Evolutionary conservation across 305 asterid species (phyloP), one percentile per base, ranked within the genome.

Genomic region (Andrographis paniculata): DNA sequence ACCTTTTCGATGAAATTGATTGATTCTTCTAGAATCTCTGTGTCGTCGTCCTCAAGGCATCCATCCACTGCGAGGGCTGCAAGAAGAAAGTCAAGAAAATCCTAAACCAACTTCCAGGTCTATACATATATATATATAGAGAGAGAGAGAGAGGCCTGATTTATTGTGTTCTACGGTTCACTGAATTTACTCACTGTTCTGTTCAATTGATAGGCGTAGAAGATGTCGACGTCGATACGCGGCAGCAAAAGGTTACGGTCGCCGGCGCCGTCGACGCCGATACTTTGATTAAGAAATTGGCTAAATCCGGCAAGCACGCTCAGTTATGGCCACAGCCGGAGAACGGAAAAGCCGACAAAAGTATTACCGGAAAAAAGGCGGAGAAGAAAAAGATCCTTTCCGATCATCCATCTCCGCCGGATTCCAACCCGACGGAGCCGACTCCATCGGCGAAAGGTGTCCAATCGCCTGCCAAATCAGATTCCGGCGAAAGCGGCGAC

Each of bases 41-140:
- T 8, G 4, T 8, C 30, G 4, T 8, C 65, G 45, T 64, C 19
- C 67, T 82, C 57, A 78, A 48, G 62, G 84, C 78, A 50, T 82
- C 84, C 0, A 76, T 82, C 65, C 88, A 82, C 62, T 82, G 94
- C 42, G 77, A 73, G 66, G 94, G 85, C 39, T 82, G 88, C 72
- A 78, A 71, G 58, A 67, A 52, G 43, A 82, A 78, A 55, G 88
- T 82, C 41, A 72, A 67, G 62, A 82, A 82, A 55, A 70, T 76
- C 39, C 75, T 82, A 27, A 43, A 9, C 20, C 77, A 67, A 62
- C 51, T 82, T 48, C 70, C 59, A 13, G 86, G 92, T 74, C 14
- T 14, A 17, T 14, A 38, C 17, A 13, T 13, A 38, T 1, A 4
- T 24, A 24, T n/a, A n/a, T n/a, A n/a, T n/a, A n/a, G n/a, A n/a